Percentiles rank a stretch among this genome's conserved stretches.
Evolutionary conservation across 805 yeast genomes (phyloP).

Genomic region (Saccharomyces mikatae): DNA sequence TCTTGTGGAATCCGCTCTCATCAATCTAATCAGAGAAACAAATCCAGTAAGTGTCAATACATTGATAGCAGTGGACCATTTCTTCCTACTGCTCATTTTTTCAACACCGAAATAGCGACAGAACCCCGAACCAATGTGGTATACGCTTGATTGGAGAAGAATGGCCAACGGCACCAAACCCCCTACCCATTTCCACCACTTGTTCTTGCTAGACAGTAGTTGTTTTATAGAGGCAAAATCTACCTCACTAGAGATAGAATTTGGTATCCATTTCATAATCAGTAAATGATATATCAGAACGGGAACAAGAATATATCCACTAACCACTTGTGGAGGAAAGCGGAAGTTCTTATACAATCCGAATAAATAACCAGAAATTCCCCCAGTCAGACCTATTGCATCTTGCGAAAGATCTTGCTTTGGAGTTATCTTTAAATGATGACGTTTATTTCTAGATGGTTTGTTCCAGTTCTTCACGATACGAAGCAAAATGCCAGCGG

Average conservation of each 20-base stretch:
- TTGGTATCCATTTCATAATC: constrained; percentile 17
- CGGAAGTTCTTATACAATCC: constrained; percentile 15
- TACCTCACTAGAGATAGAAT: constrained; percentile 7
- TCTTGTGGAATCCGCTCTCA: not conserved
- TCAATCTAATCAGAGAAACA: constrained; percentile 13
- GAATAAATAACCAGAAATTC: constrained; percentile 20
- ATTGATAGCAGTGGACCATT: constrained; percentile 13
- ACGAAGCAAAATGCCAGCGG: not conserved
- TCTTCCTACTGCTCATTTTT: constrained; percentile 11
- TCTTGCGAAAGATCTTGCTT: constrained; percentile 10
- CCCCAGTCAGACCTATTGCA: constrained; percentile 19
- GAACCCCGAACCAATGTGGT: constrained; percentile 20
- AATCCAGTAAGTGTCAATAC: constrained; percentile 10
- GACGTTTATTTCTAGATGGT: not conserved
- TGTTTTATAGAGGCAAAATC: constrained; percentile 21
- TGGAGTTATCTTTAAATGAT: not conserved
- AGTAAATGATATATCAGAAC: constrained; percentile 15
- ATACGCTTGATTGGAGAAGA: constrained; percentile 17
- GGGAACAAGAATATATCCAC: constrained; percentile 18
- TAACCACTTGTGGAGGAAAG: constrained; percentile 16
- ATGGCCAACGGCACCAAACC: constrained; percentile 18
- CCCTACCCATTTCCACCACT: constrained; percentile 13
- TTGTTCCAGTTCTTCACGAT: not conserved
- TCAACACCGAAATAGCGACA: constrained; percentile 15
- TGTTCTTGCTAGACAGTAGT: constrained; percentile 16